Evolutionary conservation across 2,329 filamentous ascomycete genomes (phyloP), one percentile per base, ranked within the genome.

Genomic region (Alternaria sp.): DNA sequence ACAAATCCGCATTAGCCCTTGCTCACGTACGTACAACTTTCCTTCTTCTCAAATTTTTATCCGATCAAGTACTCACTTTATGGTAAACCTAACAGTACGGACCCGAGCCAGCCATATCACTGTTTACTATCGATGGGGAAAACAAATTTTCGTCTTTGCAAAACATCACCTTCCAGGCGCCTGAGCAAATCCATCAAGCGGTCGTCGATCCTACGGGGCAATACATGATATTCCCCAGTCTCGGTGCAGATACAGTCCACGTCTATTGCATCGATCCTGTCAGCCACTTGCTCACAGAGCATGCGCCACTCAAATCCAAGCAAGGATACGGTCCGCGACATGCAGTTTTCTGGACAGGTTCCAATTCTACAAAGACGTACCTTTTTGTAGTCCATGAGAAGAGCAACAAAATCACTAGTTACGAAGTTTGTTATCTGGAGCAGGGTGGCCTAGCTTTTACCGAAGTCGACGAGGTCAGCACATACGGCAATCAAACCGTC

Each of bases 261-360:
- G 78, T 87, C 81, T 92, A 86, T 74, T 71, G 79, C 56, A 82
- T 90, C 69, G 78, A 86, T 65, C 68, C 70, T 1, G 64, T 70
- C 1, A 79, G 73, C 3, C 82, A 82, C 46, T 71, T 78, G 7
- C 81, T 83, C 32, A 78, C 86, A 8, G 70, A 70, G 18, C 76
- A 82, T 63, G 81, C 81, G 27, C 81, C 85, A 8, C 76, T 86
- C 36, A 65, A 77, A 36, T 74, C 83, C 54, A 64, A 80, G 34
- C 66, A 83, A 2, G 89, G 88, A 16, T 85, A 83, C 38, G 90
- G 90, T 0, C 90, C 90, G 1, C 83, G 90, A 32, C 90, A 92
- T 71, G 84, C 83, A 10, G 80, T 82, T n/a, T 92, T 92, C 79
- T 83, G 72, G 77, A 69, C 65, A 12, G 60, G 70, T 2, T 50